Evolutionary conservation across 495 filamentous ascomycete species (phyloP), one percentile per base, ranked within the genome.

Genomic region (Penicillium macrosclerotiorum): DNA sequence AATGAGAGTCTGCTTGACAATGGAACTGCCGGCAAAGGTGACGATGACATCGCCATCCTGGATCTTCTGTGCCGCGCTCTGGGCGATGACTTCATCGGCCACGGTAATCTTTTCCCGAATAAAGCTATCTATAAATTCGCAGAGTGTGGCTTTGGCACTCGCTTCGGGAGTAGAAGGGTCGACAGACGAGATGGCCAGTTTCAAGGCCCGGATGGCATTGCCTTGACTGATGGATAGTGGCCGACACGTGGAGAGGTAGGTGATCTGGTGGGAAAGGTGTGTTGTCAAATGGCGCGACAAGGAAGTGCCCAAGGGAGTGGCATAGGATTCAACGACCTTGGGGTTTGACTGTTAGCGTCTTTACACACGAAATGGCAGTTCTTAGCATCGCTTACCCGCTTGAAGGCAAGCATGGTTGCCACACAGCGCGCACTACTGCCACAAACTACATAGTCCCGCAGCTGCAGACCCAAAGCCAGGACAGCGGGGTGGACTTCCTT

Each of bases 191-290:
- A 98, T 90, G 58, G 85, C 79, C 22, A 93, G 76, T 70, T 98
- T 98, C 14, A 98, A 76, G 70, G 90, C 89, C 27, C 94, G 81
- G 63, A 98, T 96, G 14, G 90, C 89, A 66, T 96, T 97, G 44
- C 94, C 91, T 82, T 95, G 92, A 31, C 86, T 86, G 63, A 93
- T 89, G 38, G 87, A 91, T 66, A 97, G 86, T 8, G 93, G 90
- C 5, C 93, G 85, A 59, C 90, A 96, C 45, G 90, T 89, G 32
- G 85, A 87, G 22, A 98, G 82, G 59, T 92, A 95, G 48, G 90
- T 89, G 51, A 98, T 95, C 68, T 98, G 93, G 45, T 90, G 88
- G 45, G 89, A 93, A 45, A 98, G 78, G 55, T 96, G 89, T n/a
- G 86, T 84, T 19, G 89, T 91, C 52, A 98, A 80, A 71, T 98